Base-by-base conservation (phyloP, 805 yeast genomes). In the Metschnikowia cerradonensis region DNA sequence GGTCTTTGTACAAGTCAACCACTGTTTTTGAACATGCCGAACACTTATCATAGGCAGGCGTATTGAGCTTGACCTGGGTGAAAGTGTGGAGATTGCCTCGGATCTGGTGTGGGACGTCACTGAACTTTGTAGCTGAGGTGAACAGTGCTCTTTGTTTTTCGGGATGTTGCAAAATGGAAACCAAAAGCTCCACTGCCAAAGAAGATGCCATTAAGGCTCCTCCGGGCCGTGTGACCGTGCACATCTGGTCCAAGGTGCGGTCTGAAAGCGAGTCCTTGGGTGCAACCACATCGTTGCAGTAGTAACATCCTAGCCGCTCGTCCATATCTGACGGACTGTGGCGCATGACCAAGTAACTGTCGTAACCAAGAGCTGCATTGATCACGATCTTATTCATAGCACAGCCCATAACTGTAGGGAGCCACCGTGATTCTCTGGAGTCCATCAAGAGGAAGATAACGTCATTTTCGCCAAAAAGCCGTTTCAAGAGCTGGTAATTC, bases 211-310 rank as follows among this genome's bases (percentile, higher is more conserved):
- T 71, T 60, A 87, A 71, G 0, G 99, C 96, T 1, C 87, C 91
- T 0, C 99, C 99, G 0, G 99, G 98, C 38, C 99, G 75, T 0
- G 99, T 94, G 1, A 94, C 99, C 0, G 99, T 94, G 63, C 99
- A 94, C 97, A 94, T 94, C 67, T 94, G 98, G 68, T 94, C 99
- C 50, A 94, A 71, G 0, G 97, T 88, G 47, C 96, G 76, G 61
- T 90, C 96, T 0, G 88, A 77, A n/a, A 89, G 69, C 51, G 96
- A 86, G 64, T 94, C 96, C 2, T 82, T 74, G 0, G 99, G 99
- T 0, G 97, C 98, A 47, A 90, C 90, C 7, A 94, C 91, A 64
- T 94, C 99, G 64, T 90, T 89, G 67, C 99, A 94, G 67, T 86
- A 94, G 68, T 94, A 94, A 66, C 99, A 94, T 0, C 99, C 99